Evolutionary conservation across 129 eudicot genomes (phyloP), one percentile per base, ranked within the genome.

Genomic region (Sambucus nigra): DNA sequence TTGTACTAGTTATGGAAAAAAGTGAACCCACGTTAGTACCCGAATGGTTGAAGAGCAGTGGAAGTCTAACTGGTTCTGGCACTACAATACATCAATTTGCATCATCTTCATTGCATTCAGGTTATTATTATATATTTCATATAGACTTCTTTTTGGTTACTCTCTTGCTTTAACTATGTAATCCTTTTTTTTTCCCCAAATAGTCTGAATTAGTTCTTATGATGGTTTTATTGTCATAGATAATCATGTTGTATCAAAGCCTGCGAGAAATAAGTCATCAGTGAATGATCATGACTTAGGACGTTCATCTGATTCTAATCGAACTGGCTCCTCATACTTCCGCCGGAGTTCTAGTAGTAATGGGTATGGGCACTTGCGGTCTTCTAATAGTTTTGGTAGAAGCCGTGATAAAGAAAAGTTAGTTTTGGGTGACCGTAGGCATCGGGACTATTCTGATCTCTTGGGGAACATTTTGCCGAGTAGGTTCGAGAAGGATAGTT

Each of bases 21-120:
- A 91, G 80, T 81, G 98, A 91, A 68, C 98, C 95, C 46, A 66
- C 94, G 21, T 79, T 91, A 57, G 89, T 79, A 40, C 98, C 98
- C 4, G 88, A 81, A 80, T 91, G 98, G 98, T 65, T 91, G 75
- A 91, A 76, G 65, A 79, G 63, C 60, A 70, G 69, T 53, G 95
- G 87, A 73, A 72, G 57, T 60, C 62, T 60, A 58, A 67, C 50
- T 20, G 69, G 79, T 32, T 65, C 69, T 24, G 70, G 75, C 72
- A 47, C 69, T 13, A 12, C 82, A 1, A 57, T 65, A 28, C 77
- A 76, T 47, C 82, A 75, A 18, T 46, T 62, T 60, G 62, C 73
- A 13, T 79, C 87, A 20, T 73, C 82, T 12, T 60, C 64, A 21
- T 59, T 60, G 31, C 80, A 79, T 39, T 56, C 88, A 73, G 95